Conservation (phyloP, 1,284 basidiomycete species). For the Cutaneotrichosporon dermatis region DNA sequence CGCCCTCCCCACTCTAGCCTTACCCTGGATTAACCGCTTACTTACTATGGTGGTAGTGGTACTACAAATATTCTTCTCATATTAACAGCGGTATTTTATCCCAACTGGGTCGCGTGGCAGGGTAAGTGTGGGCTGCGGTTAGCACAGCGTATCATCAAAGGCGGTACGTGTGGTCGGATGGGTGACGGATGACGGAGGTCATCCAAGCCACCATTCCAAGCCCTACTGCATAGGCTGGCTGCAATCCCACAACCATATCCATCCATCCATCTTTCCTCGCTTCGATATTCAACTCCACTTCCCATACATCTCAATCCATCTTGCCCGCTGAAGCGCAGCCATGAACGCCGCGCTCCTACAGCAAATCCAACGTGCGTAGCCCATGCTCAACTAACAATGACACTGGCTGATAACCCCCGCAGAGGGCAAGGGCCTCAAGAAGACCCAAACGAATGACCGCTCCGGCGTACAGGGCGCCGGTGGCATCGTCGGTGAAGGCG, state of each 20-base stretch:
- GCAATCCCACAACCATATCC: not conserved
- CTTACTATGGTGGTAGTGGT: too few species aligned
- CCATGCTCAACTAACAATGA: not conserved
- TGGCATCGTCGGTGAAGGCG: slow-evolving; percentile 36
- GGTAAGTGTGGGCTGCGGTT: too few species aligned
- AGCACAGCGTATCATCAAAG: too few species aligned
- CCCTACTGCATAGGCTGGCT: too few species aligned
- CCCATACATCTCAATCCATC: too few species aligned
- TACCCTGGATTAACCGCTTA: too few species aligned
- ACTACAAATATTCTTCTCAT: not conserved
- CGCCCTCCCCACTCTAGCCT: not conserved
- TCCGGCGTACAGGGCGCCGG: slow-evolving; percentile 58
- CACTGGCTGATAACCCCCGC: not conserved
- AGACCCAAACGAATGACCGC: slow-evolving; percentile 73
- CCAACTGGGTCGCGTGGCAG: too few species aligned
- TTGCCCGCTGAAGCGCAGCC: slow-evolving; percentile 3
- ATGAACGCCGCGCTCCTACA: slow-evolving; percentile 44
- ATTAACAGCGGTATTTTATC: too few species aligned
- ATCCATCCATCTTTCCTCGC: not conserved
- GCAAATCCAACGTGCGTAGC: slow-evolving; percentile 40
- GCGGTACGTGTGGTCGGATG: too few species aligned
- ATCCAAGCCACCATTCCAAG: too few species aligned
- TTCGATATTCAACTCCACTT: not conserved
- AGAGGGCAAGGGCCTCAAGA: slow-evolving; percentile 72
- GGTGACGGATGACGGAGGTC: too few species aligned